These are phyloP conservation scores for Penicillium argentinense DNA, from an alignment of 495 filamentous ascomycete genomes.

Conservation along the genomic window DNA sequence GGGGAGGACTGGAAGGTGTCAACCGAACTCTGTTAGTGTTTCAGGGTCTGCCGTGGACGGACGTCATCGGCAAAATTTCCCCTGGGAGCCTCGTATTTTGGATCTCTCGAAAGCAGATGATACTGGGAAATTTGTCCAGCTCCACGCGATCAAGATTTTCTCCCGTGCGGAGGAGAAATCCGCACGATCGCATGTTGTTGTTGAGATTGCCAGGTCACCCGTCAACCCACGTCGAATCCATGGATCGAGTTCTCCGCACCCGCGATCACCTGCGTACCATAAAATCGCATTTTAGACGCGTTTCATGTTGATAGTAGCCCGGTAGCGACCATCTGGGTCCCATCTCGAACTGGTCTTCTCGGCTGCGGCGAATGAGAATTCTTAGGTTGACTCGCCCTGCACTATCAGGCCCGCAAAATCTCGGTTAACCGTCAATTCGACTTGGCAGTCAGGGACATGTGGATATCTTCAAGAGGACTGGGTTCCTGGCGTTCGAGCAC, in stretches of 20 bases:
- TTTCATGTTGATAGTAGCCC: constrained; percentile 15
- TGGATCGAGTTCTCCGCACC: constrained; percentile 6
- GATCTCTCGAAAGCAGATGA: too few species aligned
- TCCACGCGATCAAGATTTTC: background rate
- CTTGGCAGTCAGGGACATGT: constrained; percentile 1
- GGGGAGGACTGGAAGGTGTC: constrained; percentile 7
- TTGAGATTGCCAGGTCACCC: background rate
- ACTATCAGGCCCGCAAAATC: background rate
- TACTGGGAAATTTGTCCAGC: too few species aligned
- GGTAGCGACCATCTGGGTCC: background rate
- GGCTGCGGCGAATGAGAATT: background rate
- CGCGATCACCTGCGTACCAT: constrained; percentile 4
- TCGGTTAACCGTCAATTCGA: background rate
- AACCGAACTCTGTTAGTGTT: constrained; percentile 14
- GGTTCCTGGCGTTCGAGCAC: background rate
- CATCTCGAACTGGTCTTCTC: background rate
- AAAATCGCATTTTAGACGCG: background rate
- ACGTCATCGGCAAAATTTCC: too few species aligned
- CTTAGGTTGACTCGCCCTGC: background rate
- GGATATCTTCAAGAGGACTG: background rate
- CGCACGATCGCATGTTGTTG: background rate
- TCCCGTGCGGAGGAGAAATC: background rate
- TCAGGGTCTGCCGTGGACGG: constrained; percentile 4
- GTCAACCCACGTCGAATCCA: background rate
- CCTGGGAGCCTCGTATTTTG: too few species aligned